Evolutionary conservation across 108 stramenopile genomes (phyloP), one percentile per base, ranked within the genome.

Genomic region (Cyclotella sp.): DNA sequence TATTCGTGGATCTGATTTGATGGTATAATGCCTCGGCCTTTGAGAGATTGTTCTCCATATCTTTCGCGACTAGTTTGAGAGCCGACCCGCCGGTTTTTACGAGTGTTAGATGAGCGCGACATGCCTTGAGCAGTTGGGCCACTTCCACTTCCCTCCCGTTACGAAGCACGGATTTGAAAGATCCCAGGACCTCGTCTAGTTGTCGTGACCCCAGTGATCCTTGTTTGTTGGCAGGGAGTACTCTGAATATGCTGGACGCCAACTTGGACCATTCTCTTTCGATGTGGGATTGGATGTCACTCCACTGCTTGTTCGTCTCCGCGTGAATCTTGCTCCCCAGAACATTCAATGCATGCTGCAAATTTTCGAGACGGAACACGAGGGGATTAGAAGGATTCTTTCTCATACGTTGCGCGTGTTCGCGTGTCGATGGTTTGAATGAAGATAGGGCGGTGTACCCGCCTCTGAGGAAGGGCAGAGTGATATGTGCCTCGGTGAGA

Each of bases 11-110:
- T 30, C 39, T 59, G 58, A 27, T 16, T 43, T 76, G 54, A 29
- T 72, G 41, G 21, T 63, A 83, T 59, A 87, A 21, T 3, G 41
- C 45, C 63, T 85, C 82, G 0, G 81, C 86, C 67, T 89, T 89
- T 0, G 55, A 53, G 14, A 89, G 73, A 49, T 89, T 89, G 30
- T 60, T 53, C 44, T 75, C 79, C 66, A 89, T 57, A 70, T 89
- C 89, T 62, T 84, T 83, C 34, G 86, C 86, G 10, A 81, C 85
- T 4, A 82, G 24, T 9, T 70, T 47, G 21, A 82, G 44, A 10
- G 75, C 70, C 0, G 75, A 14, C 4, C 89, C 89, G 3, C 85
- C 78, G 11, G 65, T 53, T 68, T 77, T 65, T 63, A 85, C 85
- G 14, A 79, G 64, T 21, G 43, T 47, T 28, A 83, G 70, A 54